These are phyloP conservation scores for Dioscorea alata DNA, from an alignment of 106 monocot genomes.

Conservation along the genomic window DNA sequence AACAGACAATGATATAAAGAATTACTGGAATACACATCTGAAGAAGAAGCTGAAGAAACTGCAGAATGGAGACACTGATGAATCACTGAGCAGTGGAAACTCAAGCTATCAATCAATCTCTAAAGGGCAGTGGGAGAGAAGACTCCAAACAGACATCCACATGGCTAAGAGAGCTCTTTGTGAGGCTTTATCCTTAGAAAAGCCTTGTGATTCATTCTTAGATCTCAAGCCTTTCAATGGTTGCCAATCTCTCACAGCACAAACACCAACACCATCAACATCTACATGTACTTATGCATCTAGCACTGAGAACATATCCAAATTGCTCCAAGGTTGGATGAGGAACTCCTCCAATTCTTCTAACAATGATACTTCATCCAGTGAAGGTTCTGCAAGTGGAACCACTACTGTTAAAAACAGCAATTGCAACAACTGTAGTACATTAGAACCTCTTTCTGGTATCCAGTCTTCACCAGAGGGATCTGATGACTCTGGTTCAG, in stretches of 20 bases:
- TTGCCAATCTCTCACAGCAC: no score
- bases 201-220: no score
- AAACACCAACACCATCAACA: background rate
- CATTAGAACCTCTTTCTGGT: no score
- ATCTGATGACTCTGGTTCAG: constrained; percentile 1
- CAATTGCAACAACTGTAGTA: no score
- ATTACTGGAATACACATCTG: constrained; percentile 57
- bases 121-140: constrained; percentile 3
- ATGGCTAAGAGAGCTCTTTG: background rate
- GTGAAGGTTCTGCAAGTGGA: no score
- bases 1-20: constrained; percentile 69
- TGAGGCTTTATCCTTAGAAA: background rate
- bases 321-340: constrained; percentile 49
- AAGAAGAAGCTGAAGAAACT: constrained; percentile 19
- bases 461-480: background rate
- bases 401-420: no score
- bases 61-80: no score
- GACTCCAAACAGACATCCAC: background rate
- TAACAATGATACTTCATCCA: no score
- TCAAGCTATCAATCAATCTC: background rate
- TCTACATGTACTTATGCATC: constrained; percentile 31
- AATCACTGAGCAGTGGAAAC: background rate
- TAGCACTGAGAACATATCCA: constrained; percentile 58
- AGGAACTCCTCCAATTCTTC: constrained; percentile 8
- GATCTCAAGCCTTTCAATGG: no score